Conservation (phyloP, 495 filamentous ascomycete species). For the Podospora conica region DNA sequence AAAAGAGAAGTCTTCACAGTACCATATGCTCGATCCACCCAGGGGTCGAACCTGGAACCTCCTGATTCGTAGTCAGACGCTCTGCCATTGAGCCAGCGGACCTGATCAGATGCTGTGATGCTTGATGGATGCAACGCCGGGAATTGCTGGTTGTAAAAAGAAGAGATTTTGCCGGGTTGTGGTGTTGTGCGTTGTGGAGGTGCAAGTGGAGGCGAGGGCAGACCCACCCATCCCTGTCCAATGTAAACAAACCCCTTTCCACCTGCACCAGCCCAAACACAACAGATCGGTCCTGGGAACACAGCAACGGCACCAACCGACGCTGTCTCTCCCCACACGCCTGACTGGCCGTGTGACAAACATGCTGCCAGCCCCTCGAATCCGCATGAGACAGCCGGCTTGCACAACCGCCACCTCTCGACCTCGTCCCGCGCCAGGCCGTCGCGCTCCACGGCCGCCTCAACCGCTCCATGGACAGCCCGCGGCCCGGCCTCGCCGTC, state of each 20-base stretch:
- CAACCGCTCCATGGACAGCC: neutral
- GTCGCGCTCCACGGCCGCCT: neutral
- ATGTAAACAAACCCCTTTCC: conserved; percentile 2
- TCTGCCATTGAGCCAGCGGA: conserved; percentile 6
- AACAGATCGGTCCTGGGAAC: neutral
- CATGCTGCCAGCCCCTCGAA: neutral
- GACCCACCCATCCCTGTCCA: neutral
- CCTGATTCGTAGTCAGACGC: conserved; percentile 7
- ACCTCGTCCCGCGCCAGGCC: neutral
- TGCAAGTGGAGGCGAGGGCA: neutral
- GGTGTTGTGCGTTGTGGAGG: neutral
- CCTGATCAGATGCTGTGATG: neutral
- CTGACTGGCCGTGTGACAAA: neutral
- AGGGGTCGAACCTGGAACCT: conserved; percentile 7
- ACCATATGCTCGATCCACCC: neutral
- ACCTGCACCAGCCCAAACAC: neutral
- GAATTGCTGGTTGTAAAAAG: neutral
- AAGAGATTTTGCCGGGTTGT: neutral
- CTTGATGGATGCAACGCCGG: neutral
- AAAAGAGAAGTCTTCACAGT: neutral
- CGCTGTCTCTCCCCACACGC: neutral
- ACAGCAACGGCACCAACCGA: neutral
- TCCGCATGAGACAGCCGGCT: neutral
- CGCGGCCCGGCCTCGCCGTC: neutral
- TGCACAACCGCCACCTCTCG: neutral